Evolutionary conservation across 2,329 filamentous ascomycete genomes (phyloP).

Genomic region (Phaeomoniella chlamydospora): DNA sequence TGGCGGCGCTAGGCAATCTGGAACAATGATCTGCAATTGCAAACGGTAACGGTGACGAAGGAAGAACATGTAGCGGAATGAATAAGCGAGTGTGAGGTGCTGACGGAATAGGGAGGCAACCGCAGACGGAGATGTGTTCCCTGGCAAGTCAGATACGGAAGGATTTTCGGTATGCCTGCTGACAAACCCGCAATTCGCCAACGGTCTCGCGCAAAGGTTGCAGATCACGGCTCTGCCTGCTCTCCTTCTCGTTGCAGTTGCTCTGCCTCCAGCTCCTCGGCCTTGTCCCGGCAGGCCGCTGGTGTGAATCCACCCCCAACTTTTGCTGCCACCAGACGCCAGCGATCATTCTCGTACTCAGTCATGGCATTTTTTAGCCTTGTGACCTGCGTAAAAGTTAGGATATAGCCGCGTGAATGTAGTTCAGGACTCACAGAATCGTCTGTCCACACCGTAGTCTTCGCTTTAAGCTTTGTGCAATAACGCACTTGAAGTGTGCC

Average conservation of each 20-base stretch:
- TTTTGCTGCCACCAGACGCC: conserved; percentile 83
- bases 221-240: background rate
- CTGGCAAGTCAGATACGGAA: no score
- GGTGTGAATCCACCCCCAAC: conserved; percentile 83
- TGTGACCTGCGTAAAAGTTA: conserved; percentile 16
- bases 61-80: no score
- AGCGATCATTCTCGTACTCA: conserved; percentile 52
- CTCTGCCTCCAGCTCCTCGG: conserved; percentile 37
- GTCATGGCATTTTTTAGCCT: conserved; percentile 22
- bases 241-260: background rate
- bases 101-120: no score
- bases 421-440: conserved; percentile 47
- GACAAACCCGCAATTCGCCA: no score
- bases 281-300: conserved; percentile 71
- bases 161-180: no score
- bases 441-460: conserved; percentile 85
- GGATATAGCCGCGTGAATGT: conserved; percentile 4
- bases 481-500: conserved; percentile 88
- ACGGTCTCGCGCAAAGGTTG: no score
- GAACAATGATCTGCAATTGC: no score
- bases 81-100: no score
- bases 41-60: no score
- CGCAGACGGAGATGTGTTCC: no score
- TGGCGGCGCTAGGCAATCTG: no score
- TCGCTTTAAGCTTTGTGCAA: conserved; percentile 88